These are phyloP conservation scores for Asterionellopsis glacialis DNA, from an alignment of 108 stramenopile genomes.

Conservation along the genomic window DNA sequence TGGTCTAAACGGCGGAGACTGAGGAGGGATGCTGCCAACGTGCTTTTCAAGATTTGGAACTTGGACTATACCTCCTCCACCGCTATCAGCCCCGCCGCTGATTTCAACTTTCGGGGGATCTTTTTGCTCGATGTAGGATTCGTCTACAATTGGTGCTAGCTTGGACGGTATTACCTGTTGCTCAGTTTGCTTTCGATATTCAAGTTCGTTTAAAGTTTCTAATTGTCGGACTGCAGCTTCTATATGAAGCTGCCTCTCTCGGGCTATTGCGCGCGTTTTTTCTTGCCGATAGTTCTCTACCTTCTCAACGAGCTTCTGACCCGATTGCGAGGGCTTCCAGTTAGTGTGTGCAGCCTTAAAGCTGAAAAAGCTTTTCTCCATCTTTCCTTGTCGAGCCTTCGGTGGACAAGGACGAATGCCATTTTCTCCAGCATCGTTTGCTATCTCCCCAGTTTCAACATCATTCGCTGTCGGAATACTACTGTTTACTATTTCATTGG, in stretches of 20 bases:
- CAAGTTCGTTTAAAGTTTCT: constrained; percentile 57
- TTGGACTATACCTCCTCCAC: constrained; percentile 20
- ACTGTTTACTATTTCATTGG: constrained; percentile 5
- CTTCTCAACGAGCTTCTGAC: constrained; percentile 46
- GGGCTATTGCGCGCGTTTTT: constrained; percentile 38
- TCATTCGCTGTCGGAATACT: constrained; percentile 22
- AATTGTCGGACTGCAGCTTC: constrained; percentile 76
- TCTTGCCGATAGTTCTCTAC: constrained; percentile 50
- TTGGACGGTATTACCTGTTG: constrained; percentile 1
- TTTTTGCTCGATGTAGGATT: constrained; percentile 21
- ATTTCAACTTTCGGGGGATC: neutral
- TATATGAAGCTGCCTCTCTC: constrained; percentile 69
- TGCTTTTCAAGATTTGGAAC: neutral
- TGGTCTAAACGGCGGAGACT: neutral
- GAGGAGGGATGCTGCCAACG: neutral
- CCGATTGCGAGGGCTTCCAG: constrained; percentile 60
- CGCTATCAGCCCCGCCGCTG: constrained; percentile 28
- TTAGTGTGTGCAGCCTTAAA: constrained; percentile 62
- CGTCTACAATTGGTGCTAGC: constrained; percentile 14
- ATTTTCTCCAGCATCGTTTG: neutral
- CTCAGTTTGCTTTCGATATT: constrained; percentile 31
- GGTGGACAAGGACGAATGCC: constrained; percentile 13
- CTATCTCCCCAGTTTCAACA: constrained; percentile 2
- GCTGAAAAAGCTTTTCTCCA: constrained; percentile 79
- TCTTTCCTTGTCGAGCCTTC: constrained; percentile 66